Conservation (phyloP, 805 yeast species). For the Yamadazyma takamatsuzukensis region DNA sequence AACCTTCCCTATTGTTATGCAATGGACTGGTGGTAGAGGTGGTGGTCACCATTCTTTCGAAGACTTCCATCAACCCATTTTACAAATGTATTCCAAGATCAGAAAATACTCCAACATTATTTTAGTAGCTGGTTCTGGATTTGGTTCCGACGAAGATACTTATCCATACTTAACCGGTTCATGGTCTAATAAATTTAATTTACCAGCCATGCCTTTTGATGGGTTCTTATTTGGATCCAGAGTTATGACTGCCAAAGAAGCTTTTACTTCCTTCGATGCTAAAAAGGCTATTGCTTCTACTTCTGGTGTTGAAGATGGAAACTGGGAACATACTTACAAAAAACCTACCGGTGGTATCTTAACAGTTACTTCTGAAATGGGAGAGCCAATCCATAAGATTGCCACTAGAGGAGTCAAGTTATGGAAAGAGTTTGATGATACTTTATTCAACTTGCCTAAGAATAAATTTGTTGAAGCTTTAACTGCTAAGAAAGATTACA, state of each 20-base stretch:
- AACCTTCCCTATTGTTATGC: conserved; percentile 90
- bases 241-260: conserved; percentile 97
- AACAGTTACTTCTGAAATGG: conserved; percentile 98
- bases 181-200: conserved; percentile 84
- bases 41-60: conserved; percentile 99
- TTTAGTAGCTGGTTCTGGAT: conserved; percentile 96
- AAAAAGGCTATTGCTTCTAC: conserved; percentile 88
- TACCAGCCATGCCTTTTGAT: conserved; percentile 99
- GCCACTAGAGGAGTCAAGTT: conserved; percentile 97
- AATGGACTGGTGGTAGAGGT: conserved; percentile 99
- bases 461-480: conserved; percentile 79
- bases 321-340: conserved; percentile 95
- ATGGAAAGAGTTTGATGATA: conserved; percentile 97
- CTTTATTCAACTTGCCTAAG: conserved; percentile 88
- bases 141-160: conserved; percentile 95
- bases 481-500: conserved; percentile 78
- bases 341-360: conserved; percentile 95
- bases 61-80: conserved; percentile 96
- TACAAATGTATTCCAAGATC: conserved; percentile 92
- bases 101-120: conserved; percentile 88
- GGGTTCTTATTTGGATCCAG: conserved; percentile 95
- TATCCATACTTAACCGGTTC: conserved; percentile 97
- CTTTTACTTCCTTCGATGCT: conserved; percentile 89
- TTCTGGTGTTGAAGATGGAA: conserved; percentile 79
- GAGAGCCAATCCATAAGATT: conserved; percentile 98